Evolutionary conservation across 2,329 filamentous ascomycete genomes (phyloP).

Genomic region (Arachnomyces sp.): DNA sequence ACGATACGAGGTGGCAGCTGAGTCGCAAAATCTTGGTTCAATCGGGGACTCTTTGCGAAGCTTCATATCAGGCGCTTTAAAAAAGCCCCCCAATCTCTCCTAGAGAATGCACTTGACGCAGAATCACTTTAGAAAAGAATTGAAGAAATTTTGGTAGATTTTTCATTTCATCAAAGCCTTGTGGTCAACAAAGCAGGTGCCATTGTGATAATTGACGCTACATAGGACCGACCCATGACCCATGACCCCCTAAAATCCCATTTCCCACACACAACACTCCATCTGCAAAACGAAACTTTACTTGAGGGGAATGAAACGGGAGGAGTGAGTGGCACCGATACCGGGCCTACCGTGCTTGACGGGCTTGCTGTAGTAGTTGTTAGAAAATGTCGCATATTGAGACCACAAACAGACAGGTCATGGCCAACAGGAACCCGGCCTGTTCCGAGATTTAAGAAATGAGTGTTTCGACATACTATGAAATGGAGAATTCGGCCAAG

Average conservation of each 20-base stretch:
- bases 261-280: conserved; percentile 29
- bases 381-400: conserved; percentile 31
- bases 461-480: conserved; percentile 70
- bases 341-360: conserved; percentile 99
- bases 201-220: too few species aligned
- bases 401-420: neutral
- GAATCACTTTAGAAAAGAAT: too few species aligned
- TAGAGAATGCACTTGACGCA: too few species aligned
- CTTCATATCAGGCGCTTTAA: too few species aligned
- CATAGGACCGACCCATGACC: neutral
- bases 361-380: conserved; percentile 68
- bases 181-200: too few species aligned
- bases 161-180: too few species aligned
- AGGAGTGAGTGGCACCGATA: conserved; percentile 99
- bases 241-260: conserved; percentile 22
- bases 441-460: neutral
- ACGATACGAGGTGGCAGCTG: too few species aligned
- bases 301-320: conserved; percentile 99
- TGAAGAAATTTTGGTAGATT: too few species aligned
- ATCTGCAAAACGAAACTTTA: conserved; percentile 49
- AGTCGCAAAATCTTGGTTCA: too few species aligned
- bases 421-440: neutral
- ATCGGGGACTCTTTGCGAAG: too few species aligned
- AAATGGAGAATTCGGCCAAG: conserved; percentile 98
- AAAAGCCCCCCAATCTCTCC: too few species aligned